Conservation (phyloP, 2,329 filamentous ascomycete species). For the Didymosphaeria variabile region DNA sequence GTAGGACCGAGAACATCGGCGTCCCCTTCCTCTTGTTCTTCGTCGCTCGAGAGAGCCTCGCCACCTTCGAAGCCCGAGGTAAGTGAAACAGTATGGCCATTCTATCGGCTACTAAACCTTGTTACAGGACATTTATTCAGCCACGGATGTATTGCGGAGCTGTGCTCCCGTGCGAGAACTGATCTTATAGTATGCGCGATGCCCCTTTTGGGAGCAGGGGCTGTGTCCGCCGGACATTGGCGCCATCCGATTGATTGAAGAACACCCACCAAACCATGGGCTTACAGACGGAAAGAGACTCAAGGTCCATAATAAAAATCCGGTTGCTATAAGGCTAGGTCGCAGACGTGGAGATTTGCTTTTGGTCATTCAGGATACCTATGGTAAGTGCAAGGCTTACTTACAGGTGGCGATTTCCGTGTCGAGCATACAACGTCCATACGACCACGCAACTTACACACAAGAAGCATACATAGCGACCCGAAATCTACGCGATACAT, state of each 20-base stretch:
- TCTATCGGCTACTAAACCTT: not conserved
- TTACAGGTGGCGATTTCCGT: not conserved
- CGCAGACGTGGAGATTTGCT: not conserved
- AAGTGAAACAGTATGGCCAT: not conserved
- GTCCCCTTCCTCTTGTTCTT: not conserved
- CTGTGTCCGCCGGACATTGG: not conserved
- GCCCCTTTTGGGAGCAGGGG: not conserved
- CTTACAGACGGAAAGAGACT: not conserved
- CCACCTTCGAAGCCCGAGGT: not conserved
- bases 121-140: not conserved
- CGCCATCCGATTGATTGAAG: not conserved
- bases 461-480: not conserved
- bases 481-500: not conserved
- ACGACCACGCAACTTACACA: not conserved
- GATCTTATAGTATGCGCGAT: not conserved
- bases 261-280: not conserved
- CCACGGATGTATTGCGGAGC: not conserved
- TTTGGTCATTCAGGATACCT: not conserved
- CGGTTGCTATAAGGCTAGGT: not conserved
- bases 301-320: not conserved
- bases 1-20: not conserved
- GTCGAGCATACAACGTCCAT: not conserved
- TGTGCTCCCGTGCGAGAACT: conserved; percentile 1
- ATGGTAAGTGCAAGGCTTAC: not conserved
- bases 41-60: not conserved